phyloP scores from a whole-genome alignment of 345 rosid species.

The Hypericum androsaemum region DNA sequence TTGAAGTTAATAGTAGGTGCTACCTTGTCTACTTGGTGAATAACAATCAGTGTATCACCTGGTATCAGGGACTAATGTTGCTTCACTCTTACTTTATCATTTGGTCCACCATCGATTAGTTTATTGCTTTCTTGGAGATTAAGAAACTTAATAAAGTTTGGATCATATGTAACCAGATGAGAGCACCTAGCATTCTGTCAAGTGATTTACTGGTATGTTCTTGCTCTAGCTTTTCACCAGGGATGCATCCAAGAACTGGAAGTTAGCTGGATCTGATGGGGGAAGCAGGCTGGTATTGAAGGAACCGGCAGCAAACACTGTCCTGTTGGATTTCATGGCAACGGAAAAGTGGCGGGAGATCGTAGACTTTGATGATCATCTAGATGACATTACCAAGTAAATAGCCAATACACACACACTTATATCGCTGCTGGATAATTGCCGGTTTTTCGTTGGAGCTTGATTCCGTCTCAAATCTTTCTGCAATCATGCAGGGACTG shows the following conservation, averaged over 20 bases:
- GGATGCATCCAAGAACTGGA: slow-evolving; percentile 91
- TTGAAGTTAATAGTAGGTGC: no score
- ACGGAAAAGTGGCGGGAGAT: slow-evolving; percentile 74
- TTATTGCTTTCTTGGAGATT: neutral
- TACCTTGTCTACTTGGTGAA: no score
- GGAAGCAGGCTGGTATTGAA: slow-evolving; percentile 50
- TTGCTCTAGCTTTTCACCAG: slow-evolving; percentile 54
- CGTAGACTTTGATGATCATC: slow-evolving; percentile 89
- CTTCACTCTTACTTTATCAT: no score
- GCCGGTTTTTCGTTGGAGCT: neutral
- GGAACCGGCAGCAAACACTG: slow-evolving; percentile 76
- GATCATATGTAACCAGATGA: neutral
- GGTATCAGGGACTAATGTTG: no score
- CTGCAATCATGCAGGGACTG: slow-evolving; percentile 64
- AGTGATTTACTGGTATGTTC: slow-evolving; percentile 5
- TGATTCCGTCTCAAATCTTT: slow-evolving; percentile 7
- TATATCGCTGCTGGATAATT: neutral
- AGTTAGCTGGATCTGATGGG: slow-evolving; percentile 52
- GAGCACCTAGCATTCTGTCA: neutral
- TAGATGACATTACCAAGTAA: slow-evolving; percentile 83
- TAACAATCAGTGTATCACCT: no score
- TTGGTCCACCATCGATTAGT: neutral
- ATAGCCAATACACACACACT: slow-evolving; percentile 10
- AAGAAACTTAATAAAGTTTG: neutral
- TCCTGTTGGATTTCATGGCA: slow-evolving; percentile 59